Conservation (phyloP, 208 protist genomes). For the Kentomonas sorsogonicus region DNA sequence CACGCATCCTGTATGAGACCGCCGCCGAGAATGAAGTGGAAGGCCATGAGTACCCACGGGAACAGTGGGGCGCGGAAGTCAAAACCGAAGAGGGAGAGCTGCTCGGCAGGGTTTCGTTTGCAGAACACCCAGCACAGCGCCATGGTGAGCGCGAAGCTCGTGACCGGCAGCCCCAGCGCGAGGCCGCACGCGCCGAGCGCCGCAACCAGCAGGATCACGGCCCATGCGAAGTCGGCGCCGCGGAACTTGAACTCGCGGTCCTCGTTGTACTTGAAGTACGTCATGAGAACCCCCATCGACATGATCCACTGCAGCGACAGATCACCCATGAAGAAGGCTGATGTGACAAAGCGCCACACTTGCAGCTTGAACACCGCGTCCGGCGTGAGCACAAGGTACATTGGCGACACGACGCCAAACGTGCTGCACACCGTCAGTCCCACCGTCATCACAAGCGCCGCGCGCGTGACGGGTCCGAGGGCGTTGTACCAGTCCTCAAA, state of each 20-base stretch:
- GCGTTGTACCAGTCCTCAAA: slow-evolving; percentile 72
- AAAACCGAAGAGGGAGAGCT: slow-evolving; percentile 70
- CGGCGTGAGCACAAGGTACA: slow-evolving; percentile 28
- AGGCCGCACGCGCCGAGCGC: slow-evolving; percentile 24
- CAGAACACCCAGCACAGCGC: slow-evolving; percentile 87
- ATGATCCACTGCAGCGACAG: slow-evolving; percentile 82
- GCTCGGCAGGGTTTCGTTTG: slow-evolving; percentile 65
- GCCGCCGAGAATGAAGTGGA: slow-evolving; percentile 70
- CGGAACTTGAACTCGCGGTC: slow-evolving; percentile 63
- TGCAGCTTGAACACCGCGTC: slow-evolving; percentile 35
- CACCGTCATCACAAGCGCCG: slow-evolving; percentile 32
- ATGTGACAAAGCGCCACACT: slow-evolving; percentile 63
- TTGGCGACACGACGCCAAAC: slow-evolving; percentile 27
- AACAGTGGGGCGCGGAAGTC: slow-evolving; percentile 70
- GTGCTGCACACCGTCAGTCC: slow-evolving; percentile 35
- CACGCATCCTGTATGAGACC: slow-evolving; percentile 50
- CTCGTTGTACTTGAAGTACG: slow-evolving; percentile 77
- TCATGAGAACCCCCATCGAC: slow-evolving; percentile 69
- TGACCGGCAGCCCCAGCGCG: slow-evolving; percentile 34
- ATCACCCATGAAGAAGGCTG: slow-evolving; percentile 70
- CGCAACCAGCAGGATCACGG: slow-evolving; percentile 53
- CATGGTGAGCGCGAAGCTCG: slow-evolving; percentile 62
- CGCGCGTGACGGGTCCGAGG: slow-evolving; percentile 54
- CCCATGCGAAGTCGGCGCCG: slow-evolving; percentile 71
- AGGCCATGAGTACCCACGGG: slow-evolving; percentile 73